Evolutionary conservation across 441 rosid genomes (phyloP).

Genomic region (Viola pubescens): DNA sequence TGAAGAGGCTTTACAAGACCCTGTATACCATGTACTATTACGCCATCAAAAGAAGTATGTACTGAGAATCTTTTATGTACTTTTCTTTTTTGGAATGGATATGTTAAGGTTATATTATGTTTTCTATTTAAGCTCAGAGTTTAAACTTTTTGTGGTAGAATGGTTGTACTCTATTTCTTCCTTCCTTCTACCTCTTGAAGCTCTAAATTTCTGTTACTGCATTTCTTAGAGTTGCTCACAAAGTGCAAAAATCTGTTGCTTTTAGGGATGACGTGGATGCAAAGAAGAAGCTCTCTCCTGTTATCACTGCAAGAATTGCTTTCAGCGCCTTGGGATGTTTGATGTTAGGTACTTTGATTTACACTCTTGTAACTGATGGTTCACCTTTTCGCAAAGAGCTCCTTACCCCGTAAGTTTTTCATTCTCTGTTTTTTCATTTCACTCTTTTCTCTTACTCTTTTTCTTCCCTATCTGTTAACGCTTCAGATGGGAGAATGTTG

Average conservation of each 20-base stretch:
- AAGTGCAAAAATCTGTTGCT: slow-evolving; percentile 7
- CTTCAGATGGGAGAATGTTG: neutral
- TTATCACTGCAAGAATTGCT: slow-evolving; percentile 44
- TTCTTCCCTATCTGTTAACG: neutral
- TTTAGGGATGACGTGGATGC: slow-evolving; percentile 40
- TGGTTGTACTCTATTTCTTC: no score
- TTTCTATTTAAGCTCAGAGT: neutral
- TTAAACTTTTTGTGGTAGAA: no score
- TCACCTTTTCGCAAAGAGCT: slow-evolving; percentile 84
- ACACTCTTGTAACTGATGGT: slow-evolving; percentile 62
- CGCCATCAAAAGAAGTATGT: slow-evolving; percentile 44
- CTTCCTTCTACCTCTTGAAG: no score
- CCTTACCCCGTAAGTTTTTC: slow-evolving; percentile 56
- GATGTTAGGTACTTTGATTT: slow-evolving; percentile 69
- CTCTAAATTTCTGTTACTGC: neutral
- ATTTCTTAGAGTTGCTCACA: neutral
- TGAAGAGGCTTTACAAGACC: slow-evolving; percentile 57
- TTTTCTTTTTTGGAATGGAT: neutral
- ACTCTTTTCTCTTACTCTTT: neutral
- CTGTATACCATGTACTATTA: slow-evolving; percentile 57
- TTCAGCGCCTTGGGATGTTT: slow-evolving; percentile 57
- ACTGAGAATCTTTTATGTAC: neutral
- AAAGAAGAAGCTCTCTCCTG: slow-evolving; percentile 37
- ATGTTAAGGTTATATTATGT: neutral
- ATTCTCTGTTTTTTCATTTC: neutral